phyloP scores from a whole-genome alignment of 2,329 filamentous ascomycete genomes.

The Xylogone sp. region DNA sequence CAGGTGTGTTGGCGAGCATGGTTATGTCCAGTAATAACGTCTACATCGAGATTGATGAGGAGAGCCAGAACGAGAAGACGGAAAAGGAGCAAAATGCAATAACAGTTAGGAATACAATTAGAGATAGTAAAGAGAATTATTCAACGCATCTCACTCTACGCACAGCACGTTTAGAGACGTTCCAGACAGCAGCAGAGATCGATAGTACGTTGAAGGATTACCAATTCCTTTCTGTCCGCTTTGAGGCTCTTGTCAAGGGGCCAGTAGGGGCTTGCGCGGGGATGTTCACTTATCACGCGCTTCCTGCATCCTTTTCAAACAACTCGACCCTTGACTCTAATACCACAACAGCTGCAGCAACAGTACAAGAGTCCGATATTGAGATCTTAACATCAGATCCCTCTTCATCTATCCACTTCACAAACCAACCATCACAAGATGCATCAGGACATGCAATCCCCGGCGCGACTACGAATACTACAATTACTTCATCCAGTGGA shows the following conservation, averaged over 20 bases:
- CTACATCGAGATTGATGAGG: constrained; percentile 2
- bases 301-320: too few relatives aligned
- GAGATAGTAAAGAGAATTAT: neutral
- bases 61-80: neutral
- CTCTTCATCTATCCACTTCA: constrained; percentile 3
- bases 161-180: constrained; percentile 1
- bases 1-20: neutral
- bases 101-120: neutral
- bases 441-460: neutral
- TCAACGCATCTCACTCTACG: constrained; percentile 8
- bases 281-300: constrained; percentile 9
- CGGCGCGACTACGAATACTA: constrained; percentile 2
- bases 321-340: neutral
- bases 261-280: constrained; percentile 7
- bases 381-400: constrained; percentile 9
- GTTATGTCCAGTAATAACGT: constrained; percentile 7
- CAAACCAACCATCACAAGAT: constrained; percentile 7
- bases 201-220: constrained; percentile 3
- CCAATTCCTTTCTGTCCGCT: constrained; percentile 4
- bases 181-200: constrained; percentile 8
- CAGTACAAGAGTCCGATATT: constrained; percentile 9
- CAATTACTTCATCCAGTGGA: neutral
- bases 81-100: neutral
- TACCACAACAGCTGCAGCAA: neutral
- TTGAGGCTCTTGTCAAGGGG: constrained; percentile 5